Evolutionary conservation across 73 alveolate species (phyloP), one percentile per base, ranked within the genome.

Genomic region (Symbiodinium pilosum): DNA sequence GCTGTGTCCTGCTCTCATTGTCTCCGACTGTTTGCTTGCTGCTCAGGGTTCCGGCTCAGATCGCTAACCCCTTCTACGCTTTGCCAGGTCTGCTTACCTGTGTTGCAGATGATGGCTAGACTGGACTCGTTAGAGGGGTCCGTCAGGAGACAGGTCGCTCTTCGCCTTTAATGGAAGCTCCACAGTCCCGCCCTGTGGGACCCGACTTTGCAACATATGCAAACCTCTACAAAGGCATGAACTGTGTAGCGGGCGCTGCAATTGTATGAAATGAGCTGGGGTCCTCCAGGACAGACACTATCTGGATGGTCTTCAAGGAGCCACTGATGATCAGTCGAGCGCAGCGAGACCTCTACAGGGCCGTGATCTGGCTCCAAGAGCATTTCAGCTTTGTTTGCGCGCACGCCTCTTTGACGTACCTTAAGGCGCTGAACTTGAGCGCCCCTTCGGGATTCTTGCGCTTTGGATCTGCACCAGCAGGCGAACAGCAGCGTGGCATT

Each of bases 231-330:
- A n/a, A n/a, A n/a, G 20, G 14, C 73, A n/a, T 30, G 81, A 20
- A 0, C 21, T 38, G 41, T 24, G 81, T 64, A 32, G 81, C 32
- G 20, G 81, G 1, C 77, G 77, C 68, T 16, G 68, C 28, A 3
- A n/a, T 20, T 64, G n/a, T 1, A 14, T 4, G 81, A 12, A 64
- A 28, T n/a, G n/a, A n/a, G n/a, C n/a, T n/a, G n/a, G n/a, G n/a
- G 41, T 47, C 81, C 30, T 64, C 83, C 6, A 91, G 97, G 97
- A 91, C 97, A 21, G 89, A 91, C 43, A 69, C 97, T 52, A 91
- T 91, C 51, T 91, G 97, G 97, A 64, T 91, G 97, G 97, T 91
- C 26, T 91, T 91, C 97, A 91, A 91, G 89, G 83, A 91, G 97
- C 97, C 97, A 21, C 52, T 91, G 21, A 43, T 38, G 75, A 91